phyloP scores from a whole-genome alignment of 2,329 filamentous ascomycete genomes.

The Monilinia vaccinii-corymbosi region DNA sequence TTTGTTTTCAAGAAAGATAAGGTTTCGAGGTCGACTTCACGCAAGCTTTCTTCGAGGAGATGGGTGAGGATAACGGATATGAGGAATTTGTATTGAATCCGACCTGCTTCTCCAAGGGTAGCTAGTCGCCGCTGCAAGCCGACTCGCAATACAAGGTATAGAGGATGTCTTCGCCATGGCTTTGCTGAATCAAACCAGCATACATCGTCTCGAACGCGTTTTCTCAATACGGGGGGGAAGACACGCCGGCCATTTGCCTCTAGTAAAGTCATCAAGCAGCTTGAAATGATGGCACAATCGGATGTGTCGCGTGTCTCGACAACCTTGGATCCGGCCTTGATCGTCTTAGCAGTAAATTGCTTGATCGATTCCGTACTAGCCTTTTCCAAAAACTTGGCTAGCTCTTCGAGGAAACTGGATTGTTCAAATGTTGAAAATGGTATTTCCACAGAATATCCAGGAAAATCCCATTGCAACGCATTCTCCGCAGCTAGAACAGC shows the following conservation, averaged over 20 bases:
- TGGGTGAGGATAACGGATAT: neutral
- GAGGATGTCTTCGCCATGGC: neutral
- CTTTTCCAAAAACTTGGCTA: constrained; percentile 47
- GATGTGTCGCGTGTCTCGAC: neutral
- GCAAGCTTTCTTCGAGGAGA: neutral
- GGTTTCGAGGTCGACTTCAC: neutral
- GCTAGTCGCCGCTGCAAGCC: neutral
- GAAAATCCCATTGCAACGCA: constrained; percentile 52
- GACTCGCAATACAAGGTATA: neutral
- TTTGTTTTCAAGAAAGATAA: neutral
- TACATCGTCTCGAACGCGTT: neutral
- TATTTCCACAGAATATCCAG: constrained; percentile 42
- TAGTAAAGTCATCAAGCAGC: neutral
- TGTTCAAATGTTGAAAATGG: constrained; percentile 33
- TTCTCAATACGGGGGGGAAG: neutral
- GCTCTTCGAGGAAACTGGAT: constrained; percentile 35
- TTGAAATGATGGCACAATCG: neutral
- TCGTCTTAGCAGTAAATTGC: constrained; percentile 36
- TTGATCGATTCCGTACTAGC: constrained; percentile 45
- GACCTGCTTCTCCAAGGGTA: neutral
- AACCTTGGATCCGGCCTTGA: neutral
- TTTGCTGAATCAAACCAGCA: neutral
- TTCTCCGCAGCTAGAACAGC: constrained; percentile 32
- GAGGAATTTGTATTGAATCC: neutral
- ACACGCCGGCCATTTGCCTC: neutral